Conservation (phyloP, 306 rosid genomes). For the Quercus ilex region DNA sequence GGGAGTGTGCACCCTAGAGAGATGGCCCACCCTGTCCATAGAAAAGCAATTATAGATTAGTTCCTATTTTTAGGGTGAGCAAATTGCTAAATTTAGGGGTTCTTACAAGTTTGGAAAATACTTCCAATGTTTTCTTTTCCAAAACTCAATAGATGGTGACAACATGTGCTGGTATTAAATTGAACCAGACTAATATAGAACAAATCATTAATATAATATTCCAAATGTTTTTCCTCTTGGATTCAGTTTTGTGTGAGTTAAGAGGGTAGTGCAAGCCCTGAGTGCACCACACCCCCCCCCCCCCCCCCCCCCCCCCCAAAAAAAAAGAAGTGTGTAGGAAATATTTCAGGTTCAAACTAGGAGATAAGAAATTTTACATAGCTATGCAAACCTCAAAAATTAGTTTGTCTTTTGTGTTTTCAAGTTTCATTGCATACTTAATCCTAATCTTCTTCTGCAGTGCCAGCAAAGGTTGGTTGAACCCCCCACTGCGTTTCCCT, state of each 20-base stretch:
- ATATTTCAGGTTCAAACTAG: not conserved
- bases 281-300: not conserved
- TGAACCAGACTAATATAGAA: too few relatives aligned
- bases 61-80: slow-evolving; percentile 2
- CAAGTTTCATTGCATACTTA: not conserved
- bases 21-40: not conserved
- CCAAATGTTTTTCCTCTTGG: not conserved
- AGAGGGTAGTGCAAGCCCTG: not conserved
- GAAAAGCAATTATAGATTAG: not conserved
- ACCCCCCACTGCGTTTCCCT: slow-evolving; percentile 70
- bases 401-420: not conserved
- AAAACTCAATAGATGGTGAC: too few relatives aligned
- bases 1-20: too few relatives aligned
- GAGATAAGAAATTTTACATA: not conserved
- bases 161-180: too few relatives aligned
- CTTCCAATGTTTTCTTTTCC: not conserved
- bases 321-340: not conserved
- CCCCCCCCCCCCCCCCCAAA: not conserved
- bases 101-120: not conserved
- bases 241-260: slow-evolving; percentile 5
- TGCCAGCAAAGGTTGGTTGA: slow-evolving; percentile 76
- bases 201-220: not conserved
- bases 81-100: not conserved
- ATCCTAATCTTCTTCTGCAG: slow-evolving; percentile 38
- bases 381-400: slow-evolving; percentile 4